These are phyloP conservation scores for Xerocomus nothofagi DNA, from an alignment of 1,284 basidiomycete genomes.

Conservation along the genomic window DNA sequence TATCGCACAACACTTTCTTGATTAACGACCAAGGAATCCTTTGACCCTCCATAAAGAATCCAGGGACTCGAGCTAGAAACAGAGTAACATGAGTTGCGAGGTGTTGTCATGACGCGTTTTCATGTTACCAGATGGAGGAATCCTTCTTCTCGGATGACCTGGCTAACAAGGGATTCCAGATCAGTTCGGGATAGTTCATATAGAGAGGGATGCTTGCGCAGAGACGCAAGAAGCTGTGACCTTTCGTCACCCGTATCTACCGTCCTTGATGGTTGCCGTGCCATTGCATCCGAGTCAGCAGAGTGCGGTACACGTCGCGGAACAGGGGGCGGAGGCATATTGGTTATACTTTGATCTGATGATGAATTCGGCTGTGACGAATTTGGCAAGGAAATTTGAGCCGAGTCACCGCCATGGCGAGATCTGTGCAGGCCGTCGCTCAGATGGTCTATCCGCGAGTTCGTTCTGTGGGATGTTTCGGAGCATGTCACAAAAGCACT, in stretches of 20 bases:
- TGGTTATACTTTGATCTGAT: constrained; percentile 20
- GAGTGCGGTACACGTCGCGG: constrained; percentile 11
- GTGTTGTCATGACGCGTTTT: constrained; percentile 1
- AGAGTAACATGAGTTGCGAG: constrained; percentile 19
- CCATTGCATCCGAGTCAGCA: not conserved
- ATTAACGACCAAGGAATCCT: constrained; percentile 36
- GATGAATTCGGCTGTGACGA: constrained; percentile 37
- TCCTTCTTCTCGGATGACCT: constrained; percentile 58
- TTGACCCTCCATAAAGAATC: constrained; percentile 41
- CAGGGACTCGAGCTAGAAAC: constrained; percentile 42
- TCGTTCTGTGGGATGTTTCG: constrained; percentile 21
- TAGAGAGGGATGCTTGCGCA: constrained; percentile 43
- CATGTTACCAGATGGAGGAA: constrained; percentile 47
- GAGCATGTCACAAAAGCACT: constrained; percentile 31
- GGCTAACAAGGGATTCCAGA: constrained; percentile 50
- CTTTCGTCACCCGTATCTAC: constrained; percentile 10
- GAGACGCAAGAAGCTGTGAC: constrained; percentile 35
- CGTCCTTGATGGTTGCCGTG: constrained; percentile 4
- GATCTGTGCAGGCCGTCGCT: not conserved
- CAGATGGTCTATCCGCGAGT: constrained; percentile 2
- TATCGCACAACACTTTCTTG: not conserved
- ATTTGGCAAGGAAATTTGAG: constrained; percentile 29
- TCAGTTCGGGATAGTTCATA: constrained; percentile 47
- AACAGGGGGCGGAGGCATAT: constrained; percentile 33
- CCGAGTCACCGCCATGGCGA: constrained; percentile 4